A percentile compares a stretch with the other conserved stretches of the same genome.
These are phyloP conservation scores for Boletellus deceptivus DNA, from an alignment of 1,284 basidiomycete species.

Conservation along the genomic window DNA sequence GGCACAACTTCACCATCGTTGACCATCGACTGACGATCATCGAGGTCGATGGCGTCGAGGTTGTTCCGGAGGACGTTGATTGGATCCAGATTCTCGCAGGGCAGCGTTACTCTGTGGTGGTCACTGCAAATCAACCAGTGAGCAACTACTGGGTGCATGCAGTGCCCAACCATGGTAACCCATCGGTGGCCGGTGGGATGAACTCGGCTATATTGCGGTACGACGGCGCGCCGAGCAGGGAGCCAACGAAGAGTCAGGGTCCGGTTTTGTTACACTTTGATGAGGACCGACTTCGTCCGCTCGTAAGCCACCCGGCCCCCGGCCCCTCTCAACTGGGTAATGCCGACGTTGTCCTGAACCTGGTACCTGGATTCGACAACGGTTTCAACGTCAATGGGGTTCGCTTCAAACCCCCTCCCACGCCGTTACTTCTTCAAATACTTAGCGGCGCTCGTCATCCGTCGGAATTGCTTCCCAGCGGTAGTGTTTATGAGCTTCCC, in stretches of 20 bases:
- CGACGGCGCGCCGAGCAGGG: slow-evolving; percentile 34
- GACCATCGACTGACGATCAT: slow-evolving; percentile 45
- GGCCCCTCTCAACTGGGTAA: slow-evolving; percentile 34
- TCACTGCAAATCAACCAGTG: slow-evolving; percentile 37
- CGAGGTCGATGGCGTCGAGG: slow-evolving; percentile 49
- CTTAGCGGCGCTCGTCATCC: slow-evolving; percentile 45
- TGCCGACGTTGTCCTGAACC: slow-evolving; percentile 36
- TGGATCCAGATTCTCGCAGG: slow-evolving; percentile 32
- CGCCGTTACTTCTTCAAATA: slow-evolving; percentile 51
- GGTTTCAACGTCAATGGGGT: slow-evolving; percentile 37
- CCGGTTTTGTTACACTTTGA: slow-evolving; percentile 23
- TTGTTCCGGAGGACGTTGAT: slow-evolving; percentile 37
- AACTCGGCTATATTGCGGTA: slow-evolving; percentile 49
- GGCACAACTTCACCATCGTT: slow-evolving; percentile 40
- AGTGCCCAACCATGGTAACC: slow-evolving; percentile 21
- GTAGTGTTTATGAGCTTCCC: slow-evolving; percentile 45
- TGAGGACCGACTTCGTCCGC: slow-evolving; percentile 34
- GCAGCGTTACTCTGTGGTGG: slow-evolving; percentile 39
- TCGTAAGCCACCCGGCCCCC: slow-evolving; percentile 28
- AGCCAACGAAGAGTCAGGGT: slow-evolving; percentile 32
- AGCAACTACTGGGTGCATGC: slow-evolving; percentile 36
- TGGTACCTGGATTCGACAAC: slow-evolving; percentile 24
- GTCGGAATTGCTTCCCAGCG: slow-evolving; percentile 43
- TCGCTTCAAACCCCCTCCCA: slow-evolving; percentile 38
- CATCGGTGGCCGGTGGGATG: slow-evolving; percentile 30